phyloP scores from a whole-genome alignment of 495 filamentous ascomycete genomes.

The Neurospora cerealis region DNA sequence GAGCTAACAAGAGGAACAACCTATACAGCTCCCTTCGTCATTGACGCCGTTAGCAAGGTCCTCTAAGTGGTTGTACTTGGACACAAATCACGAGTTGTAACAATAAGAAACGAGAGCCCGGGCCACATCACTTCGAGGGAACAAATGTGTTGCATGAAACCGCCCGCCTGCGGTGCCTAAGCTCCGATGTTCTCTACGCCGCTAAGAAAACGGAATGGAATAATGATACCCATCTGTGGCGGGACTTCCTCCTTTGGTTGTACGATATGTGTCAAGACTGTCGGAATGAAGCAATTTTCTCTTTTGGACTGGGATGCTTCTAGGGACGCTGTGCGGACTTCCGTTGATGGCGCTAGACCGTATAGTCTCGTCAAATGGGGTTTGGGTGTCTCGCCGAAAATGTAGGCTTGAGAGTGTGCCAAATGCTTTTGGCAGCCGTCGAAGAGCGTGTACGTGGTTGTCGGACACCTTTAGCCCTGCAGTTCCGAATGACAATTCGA shows the following conservation, averaged over 20 bases:
- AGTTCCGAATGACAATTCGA: too few relatives aligned
- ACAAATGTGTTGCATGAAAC: background rate
- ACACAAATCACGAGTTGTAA: background rate
- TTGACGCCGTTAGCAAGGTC: constrained; percentile 67
- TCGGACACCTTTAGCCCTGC: too few relatives aligned
- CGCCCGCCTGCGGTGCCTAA: background rate
- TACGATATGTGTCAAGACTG: background rate
- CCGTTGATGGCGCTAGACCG: background rate
- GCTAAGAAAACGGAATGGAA: background rate
- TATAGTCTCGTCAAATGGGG: too few relatives aligned
- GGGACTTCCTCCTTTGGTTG: background rate
- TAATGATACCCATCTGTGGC: background rate
- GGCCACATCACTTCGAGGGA: background rate
- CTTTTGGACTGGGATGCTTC: background rate
- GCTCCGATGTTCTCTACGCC: background rate
- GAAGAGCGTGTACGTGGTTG: too few relatives aligned
- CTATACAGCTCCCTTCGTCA: constrained; percentile 62
- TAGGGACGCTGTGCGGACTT: background rate
- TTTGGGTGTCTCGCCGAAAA: too few relatives aligned
- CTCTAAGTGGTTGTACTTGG: constrained; percentile 37
- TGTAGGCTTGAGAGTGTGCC: too few relatives aligned
- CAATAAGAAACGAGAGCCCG: background rate
- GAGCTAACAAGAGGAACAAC: constrained; percentile 2
- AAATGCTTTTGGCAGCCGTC: too few relatives aligned
- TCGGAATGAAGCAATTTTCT: background rate